A percentile compares a stretch with the other conserved stretches of the same genome.
Conservation (phyloP, 2,329 filamentous ascomycete species). For the Alternaria burnsii region DNA sequence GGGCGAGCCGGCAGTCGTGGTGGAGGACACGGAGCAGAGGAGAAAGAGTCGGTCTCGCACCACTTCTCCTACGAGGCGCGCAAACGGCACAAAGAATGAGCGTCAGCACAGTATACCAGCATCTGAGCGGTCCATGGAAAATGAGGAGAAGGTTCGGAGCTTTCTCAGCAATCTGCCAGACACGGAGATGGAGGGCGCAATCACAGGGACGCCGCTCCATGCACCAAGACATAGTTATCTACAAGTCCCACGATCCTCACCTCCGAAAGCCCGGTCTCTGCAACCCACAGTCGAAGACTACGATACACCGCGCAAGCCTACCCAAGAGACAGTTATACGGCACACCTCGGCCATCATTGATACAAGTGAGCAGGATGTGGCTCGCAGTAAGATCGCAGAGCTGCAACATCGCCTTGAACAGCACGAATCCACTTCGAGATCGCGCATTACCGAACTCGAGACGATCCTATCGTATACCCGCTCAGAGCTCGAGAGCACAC, state of each 20-base stretch:
- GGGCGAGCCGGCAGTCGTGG: conserved; percentile 30
- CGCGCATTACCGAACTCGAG: conserved; percentile 47
- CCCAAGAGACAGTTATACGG: conserved; percentile 47
- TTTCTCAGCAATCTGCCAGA: conserved; percentile 51
- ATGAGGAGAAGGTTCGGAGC: conserved; percentile 50
- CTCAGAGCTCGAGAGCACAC: conserved; percentile 41
- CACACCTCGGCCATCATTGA: conserved; percentile 29
- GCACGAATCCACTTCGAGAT: conserved; percentile 38
- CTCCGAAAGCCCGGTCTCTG: conserved; percentile 42
- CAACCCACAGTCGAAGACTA: conserved; percentile 50
- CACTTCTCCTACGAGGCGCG: conserved; percentile 34
- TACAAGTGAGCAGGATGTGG: conserved; percentile 18
- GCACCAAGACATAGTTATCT: conserved; percentile 36
- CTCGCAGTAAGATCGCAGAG: conserved; percentile 32
- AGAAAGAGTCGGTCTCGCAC: conserved; percentile 10
- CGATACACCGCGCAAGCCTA: conserved; percentile 48
- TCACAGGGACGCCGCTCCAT: conserved; percentile 39
- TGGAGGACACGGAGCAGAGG: conserved; percentile 21
- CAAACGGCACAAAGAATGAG: conserved; percentile 34
- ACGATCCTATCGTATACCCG: conserved; percentile 46
- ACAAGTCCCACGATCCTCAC: conserved; percentile 36
- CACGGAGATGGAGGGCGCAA: conserved; percentile 41
- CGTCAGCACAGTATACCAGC: conserved; percentile 30
- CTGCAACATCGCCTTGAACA: conserved; percentile 38
- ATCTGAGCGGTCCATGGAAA: conserved; percentile 47